A percentile compares a stretch with the other conserved stretches of the same genome.
Evolutionary conservation across 2,329 filamentous ascomycete species (phyloP).

Genomic region (Pleurostoma richardsiae): DNA sequence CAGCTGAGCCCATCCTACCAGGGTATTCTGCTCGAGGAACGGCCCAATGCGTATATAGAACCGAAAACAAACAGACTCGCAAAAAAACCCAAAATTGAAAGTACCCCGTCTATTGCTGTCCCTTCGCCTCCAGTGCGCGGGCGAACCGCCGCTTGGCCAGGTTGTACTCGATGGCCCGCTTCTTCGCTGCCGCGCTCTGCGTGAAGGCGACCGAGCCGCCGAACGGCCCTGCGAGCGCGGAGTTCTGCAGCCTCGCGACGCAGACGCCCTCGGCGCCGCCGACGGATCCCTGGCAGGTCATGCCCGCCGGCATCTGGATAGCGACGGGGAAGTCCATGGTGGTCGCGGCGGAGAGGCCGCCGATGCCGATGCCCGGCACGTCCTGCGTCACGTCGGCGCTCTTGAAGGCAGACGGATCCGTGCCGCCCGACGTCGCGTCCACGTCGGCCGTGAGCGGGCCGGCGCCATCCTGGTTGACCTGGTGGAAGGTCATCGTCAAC

Average conservation of each 20-base stretch:
- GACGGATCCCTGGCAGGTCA: slow-evolving; percentile 58
- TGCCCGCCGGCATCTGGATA: slow-evolving; percentile 62
- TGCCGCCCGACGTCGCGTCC: slow-evolving; percentile 59
- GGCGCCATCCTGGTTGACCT: slow-evolving; percentile 68
- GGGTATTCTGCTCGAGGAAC: too few species aligned
- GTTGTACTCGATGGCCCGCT: slow-evolving; percentile 55
- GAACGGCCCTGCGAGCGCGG: slow-evolving; percentile 58
- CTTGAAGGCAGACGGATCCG: slow-evolving; percentile 55
- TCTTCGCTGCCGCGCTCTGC: slow-evolving; percentile 50
- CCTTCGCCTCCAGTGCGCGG: slow-evolving; percentile 6
- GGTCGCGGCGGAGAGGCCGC: slow-evolving; percentile 52
- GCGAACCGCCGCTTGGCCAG: slow-evolving; percentile 24
- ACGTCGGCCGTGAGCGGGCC: slow-evolving; percentile 57
- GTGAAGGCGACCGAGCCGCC: slow-evolving; percentile 64
- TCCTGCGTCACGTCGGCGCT: slow-evolving; percentile 49
- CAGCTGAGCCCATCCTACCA: too few species aligned
- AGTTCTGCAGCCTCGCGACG: slow-evolving; percentile 59
- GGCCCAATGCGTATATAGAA: too few species aligned
- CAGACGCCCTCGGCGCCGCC: slow-evolving; percentile 59
- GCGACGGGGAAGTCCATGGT: slow-evolving; percentile 61
- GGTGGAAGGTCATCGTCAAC: slow-evolving; percentile 60
- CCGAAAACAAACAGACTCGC: too few species aligned
- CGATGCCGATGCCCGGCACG: slow-evolving; percentile 26
- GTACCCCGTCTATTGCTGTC: too few species aligned
- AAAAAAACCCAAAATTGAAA: too few species aligned